Evolutionary conservation across 2,329 filamentous ascomycete species (phyloP), one percentile per base, ranked within the genome.

Genomic region (Microdochium trichocladiopsis): DNA sequence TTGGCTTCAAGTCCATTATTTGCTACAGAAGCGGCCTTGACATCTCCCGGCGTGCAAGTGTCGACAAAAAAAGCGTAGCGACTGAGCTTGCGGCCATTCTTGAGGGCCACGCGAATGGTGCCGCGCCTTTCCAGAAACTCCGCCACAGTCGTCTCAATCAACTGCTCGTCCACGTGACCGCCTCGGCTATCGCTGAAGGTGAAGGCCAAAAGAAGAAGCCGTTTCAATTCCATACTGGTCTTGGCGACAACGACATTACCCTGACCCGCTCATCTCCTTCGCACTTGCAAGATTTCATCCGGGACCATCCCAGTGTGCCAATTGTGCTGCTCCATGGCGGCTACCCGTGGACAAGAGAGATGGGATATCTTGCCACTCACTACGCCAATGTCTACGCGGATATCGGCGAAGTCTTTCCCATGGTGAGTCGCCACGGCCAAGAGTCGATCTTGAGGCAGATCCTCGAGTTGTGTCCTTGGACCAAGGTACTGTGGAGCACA

Each of bases 321-420:
- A 85, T 95, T 51, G 86, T 95, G 2, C 71, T 95, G 9, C 77
- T 95, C 2, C 89, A 95, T 63, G 84, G 89, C 0, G 82, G 88
- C 2, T 95, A 95, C 64, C 90, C 90, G 0, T 94, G 87, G 62
- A 90, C 85, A 0, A 79, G 84, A 36, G 88, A 94, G 67, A 81
- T 86, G 0, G 88, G 86, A 0, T 95, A 93, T 63, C 75, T 95
- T 21, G 88, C 90, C 0, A 82, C 80, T 1, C 83, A 88, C 22
- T 94, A 91, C 63, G 74, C 80, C 23, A 93, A 95, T 61, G 87
- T 88, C 2, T 94, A 90, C 63, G 80, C 90, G 12, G 90, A 95
- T 62, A 82, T 95, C 51, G 89, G 90, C 1, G 86, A 91, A 62
- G 85, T 94, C 0, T 95, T 94, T 55, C 89, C 89, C 0, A 85